phyloP scores from a whole-genome alignment of 192 early-diverging fungal genomes.

The Coemansia sp. region DNA sequence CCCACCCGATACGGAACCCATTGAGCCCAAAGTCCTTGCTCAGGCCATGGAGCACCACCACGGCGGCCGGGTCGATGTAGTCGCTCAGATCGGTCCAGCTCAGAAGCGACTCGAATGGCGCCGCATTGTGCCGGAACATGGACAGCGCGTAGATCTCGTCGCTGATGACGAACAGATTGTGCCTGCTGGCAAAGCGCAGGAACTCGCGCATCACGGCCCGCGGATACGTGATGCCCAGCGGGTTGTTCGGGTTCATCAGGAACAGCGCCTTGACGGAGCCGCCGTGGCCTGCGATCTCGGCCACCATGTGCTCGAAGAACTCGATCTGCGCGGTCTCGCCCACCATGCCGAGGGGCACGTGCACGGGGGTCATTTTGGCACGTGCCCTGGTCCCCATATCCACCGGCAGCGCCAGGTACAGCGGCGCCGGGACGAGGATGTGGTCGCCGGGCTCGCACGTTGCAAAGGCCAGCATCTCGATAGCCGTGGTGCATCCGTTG shows the following conservation, averaged over 20 bases:
- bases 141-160: conserved; percentile 85
- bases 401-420: conserved; percentile 72
- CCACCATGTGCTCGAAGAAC: conserved; percentile 43
- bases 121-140: conserved; percentile 51
- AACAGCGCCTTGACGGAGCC: conserved; percentile 54
- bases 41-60: conserved; percentile 76
- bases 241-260: conserved; percentile 75
- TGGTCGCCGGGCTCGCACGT: conserved; percentile 71
- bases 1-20: conserved; percentile 68
- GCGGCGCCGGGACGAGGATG: conserved; percentile 72
- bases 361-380: conserved; percentile 57
- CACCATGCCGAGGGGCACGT: conserved; percentile 47
- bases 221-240: conserved; percentile 61
- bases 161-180: conserved; percentile 66
- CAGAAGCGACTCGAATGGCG: conserved; percentile 68
- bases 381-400: conserved; percentile 59
- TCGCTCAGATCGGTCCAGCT: conserved; percentile 58
- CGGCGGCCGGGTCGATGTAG: conserved; percentile 61
- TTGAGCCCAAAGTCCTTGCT: conserved; percentile 85
- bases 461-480: conserved; percentile 65
- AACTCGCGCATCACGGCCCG: conserved; percentile 56
- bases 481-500: conserved; percentile 67
- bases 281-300: conserved; percentile 55
- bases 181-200: conserved; percentile 63
- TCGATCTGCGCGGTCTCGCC: conserved; percentile 55